A percentile compares a stretch with the other conserved stretches of the same genome.
Evolutionary conservation across 2,329 filamentous ascomycete genomes (phyloP).

Genomic region (Neospermospora avenae): DNA sequence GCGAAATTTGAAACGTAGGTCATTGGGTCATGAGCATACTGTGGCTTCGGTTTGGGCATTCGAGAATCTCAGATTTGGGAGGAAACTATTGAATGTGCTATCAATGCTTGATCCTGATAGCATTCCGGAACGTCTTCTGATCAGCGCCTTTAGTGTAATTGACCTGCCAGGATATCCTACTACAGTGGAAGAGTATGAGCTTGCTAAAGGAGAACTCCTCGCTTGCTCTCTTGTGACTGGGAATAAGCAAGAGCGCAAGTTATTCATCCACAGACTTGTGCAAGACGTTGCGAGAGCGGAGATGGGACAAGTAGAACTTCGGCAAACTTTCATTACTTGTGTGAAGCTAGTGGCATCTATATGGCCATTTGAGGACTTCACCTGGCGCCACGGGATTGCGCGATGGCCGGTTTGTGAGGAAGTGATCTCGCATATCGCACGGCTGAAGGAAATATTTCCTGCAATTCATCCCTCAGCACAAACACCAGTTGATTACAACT

Average conservation of each 20-base stretch:
- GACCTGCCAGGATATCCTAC: constrained; percentile 11
- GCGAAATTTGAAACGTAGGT: neutral
- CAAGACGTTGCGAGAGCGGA: constrained; percentile 29
- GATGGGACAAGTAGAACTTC: neutral
- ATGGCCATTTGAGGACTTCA: neutral
- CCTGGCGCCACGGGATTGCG: neutral
- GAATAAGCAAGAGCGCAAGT: constrained; percentile 22
- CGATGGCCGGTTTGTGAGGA: neutral
- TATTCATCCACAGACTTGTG: constrained; percentile 30
- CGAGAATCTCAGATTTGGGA: neutral
- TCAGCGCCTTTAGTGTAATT: constrained; percentile 3
- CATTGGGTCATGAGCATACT: neutral
- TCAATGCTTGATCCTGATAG: constrained; percentile 29
- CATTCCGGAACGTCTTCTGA: constrained; percentile 24
- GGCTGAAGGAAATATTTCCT: neutral
- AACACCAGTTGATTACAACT: neutral
- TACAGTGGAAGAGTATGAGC: constrained; percentile 21
- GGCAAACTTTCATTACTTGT: neutral
- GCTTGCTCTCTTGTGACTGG: constrained; percentile 29
- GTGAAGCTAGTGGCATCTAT: neutral
- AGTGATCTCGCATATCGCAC: neutral
- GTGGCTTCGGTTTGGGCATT: neutral
- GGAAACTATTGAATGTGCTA: constrained; percentile 18
- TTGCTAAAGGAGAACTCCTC: constrained; percentile 29
- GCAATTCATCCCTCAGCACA: neutral